A percentile compares a stretch with the other conserved stretches of the same genome.
phyloP scores from a whole-genome alignment of 73 alveolate genomes.

The Paraurostyla sp. region DNA sequence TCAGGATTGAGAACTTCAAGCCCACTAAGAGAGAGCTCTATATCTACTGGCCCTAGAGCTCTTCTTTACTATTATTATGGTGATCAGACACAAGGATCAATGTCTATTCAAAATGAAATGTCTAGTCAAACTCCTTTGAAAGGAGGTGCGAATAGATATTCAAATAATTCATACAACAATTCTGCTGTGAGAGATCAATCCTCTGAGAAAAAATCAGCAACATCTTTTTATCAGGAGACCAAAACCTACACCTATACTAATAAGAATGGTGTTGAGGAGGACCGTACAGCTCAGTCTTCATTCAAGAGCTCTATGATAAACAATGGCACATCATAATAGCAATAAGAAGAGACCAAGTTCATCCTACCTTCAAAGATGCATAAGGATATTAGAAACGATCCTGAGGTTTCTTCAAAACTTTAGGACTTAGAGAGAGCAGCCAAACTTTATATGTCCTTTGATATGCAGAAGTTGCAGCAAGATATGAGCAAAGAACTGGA shows the following conservation, averaged over 20 bases:
- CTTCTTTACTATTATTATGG: not conserved
- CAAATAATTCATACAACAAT: constrained; percentile 8
- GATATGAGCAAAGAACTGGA: constrained; percentile 20
- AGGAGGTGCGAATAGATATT: not conserved
- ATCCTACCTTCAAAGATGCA: constrained; percentile 3
- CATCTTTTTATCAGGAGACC: not conserved
- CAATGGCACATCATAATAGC: no score
- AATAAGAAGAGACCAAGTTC: not conserved
- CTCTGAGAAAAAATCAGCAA: not conserved
- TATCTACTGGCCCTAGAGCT: not conserved
- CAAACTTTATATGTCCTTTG: not conserved
- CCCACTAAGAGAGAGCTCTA: not conserved
- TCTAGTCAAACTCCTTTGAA: not conserved
- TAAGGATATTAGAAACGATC: constrained; percentile 5
- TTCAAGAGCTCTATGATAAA: no score
- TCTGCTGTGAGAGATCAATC: not conserved
- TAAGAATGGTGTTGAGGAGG: not conserved
- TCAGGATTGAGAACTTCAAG: not conserved
- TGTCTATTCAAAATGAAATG: not conserved
- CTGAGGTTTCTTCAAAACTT: not conserved
- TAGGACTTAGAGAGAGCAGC: not conserved
- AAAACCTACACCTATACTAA: not conserved
- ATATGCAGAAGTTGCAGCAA: not conserved
- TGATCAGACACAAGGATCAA: not conserved
- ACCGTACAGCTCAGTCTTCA: not conserved